phyloP scores from a whole-genome alignment of 2,329 filamentous ascomycete genomes.

The Penicillium sp. region DNA sequence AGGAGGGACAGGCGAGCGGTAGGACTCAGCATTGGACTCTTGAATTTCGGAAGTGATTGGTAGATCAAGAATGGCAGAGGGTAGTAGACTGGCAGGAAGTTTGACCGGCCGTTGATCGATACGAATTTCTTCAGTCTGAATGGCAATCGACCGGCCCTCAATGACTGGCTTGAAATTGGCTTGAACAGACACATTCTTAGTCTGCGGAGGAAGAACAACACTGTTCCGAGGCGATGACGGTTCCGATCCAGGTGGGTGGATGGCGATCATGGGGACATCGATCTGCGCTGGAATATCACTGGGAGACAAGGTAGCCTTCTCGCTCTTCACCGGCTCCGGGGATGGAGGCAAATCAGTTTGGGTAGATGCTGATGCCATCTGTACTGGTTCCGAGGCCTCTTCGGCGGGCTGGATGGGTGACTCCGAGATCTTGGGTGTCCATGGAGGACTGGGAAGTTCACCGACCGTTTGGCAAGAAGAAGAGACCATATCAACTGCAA shows the following conservation, averaged over 20 bases:
- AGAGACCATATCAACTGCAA: constrained; percentile 40
- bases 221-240: constrained; percentile 76
- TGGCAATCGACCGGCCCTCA: constrained; percentile 56
- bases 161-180: constrained; percentile 58
- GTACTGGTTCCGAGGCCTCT: constrained; percentile 4
- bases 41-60: constrained; percentile 33
- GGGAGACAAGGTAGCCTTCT: constrained; percentile 10
- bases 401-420: constrained; percentile 12
- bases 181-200: constrained; percentile 81
- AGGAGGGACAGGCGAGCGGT: constrained; percentile 33
- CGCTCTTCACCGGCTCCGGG: constrained; percentile 12
- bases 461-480: constrained; percentile 46
- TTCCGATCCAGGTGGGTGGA: constrained; percentile 82
- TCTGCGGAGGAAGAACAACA: constrained; percentile 74
- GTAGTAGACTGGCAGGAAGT: constrained; percentile 75
- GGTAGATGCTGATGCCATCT: constrained; percentile 31
- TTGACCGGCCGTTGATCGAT: constrained; percentile 75
- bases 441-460: constrained; percentile 37
- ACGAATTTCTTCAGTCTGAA: constrained; percentile 90
- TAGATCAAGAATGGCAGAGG: constrained; percentile 68
- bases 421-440: constrained; percentile 34
- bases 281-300: constrained; percentile 17
- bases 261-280: constrained; percentile 82
- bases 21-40: constrained; percentile 32
- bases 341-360: constrained; percentile 36